Conservation (phyloP, 768 basidiomycete genomes). For the Macrolepiota fuliginosa region DNA sequence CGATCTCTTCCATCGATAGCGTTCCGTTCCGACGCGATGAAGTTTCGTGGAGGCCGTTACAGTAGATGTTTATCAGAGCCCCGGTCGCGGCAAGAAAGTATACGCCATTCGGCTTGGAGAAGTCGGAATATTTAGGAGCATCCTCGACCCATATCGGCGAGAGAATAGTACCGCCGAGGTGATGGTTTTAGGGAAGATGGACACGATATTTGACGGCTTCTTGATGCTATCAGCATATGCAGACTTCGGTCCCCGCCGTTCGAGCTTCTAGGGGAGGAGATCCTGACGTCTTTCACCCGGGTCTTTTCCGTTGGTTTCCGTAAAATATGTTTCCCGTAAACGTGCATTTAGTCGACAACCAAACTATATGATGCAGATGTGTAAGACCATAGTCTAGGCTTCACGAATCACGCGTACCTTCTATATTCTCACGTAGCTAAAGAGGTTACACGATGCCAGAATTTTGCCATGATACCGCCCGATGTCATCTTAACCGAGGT, state of each 20-base stretch:
- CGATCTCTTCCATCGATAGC: not conserved
- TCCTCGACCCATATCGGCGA: not conserved
- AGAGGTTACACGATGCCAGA: no score
- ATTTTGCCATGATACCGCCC: no score
- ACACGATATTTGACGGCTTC: not conserved
- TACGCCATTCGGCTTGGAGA: not conserved
- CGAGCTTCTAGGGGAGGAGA: not conserved
- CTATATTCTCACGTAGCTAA: no score
- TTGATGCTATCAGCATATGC: not conserved
- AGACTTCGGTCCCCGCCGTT: not conserved
- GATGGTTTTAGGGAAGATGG: not conserved
- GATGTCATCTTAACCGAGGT: no score
- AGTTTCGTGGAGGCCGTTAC: not conserved
- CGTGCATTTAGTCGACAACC: no score
- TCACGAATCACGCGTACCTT: no score
- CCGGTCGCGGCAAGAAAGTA: not conserved
- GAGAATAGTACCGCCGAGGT: not conserved
- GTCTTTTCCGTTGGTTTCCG: not conserved
- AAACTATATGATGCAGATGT: no score
- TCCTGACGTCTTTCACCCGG: not conserved
- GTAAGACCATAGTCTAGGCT: no score
- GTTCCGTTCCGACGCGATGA: not conserved
- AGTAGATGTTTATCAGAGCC: not conserved
- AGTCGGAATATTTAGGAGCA: not conserved
- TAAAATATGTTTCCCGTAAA: not conserved